phyloP scores from a whole-genome alignment of 352 stramenopile genomes.

The Blastocystis sp. region DNA sequence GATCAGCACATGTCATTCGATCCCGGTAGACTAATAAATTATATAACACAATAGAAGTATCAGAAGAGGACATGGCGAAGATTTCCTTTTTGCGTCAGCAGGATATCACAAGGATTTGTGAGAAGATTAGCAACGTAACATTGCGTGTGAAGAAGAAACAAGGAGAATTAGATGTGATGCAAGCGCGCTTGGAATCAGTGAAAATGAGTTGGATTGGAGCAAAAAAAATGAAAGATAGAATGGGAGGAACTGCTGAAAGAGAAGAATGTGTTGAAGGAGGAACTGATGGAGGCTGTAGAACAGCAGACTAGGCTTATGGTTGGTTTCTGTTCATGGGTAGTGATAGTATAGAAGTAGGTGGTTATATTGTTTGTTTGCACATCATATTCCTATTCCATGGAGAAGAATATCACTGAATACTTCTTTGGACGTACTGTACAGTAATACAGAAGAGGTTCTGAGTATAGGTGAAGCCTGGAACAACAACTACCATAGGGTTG shows the following conservation, averaged over 20 bases:
- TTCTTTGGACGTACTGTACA: slow-evolving; percentile 35
- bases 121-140: slow-evolving; percentile 9
- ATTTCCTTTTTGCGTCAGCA: slow-evolving; percentile 27
- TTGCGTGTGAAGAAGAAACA: not conserved
- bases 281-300: slow-evolving; percentile 38
- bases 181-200: not conserved
- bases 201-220: not conserved
- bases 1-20: not conserved
- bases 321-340: not conserved
- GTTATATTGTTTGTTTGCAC: not conserved
- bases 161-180: not conserved
- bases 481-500: slow-evolving; percentile 21
- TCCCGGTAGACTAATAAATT: too few relatives aligned
- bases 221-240: not conserved
- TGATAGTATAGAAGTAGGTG: not conserved
- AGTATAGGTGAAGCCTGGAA: slow-evolving; percentile 36
- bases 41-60: not conserved
- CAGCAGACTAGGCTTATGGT: not conserved
- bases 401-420: slow-evolving; percentile 8
- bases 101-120: not conserved
- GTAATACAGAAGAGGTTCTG: not conserved
- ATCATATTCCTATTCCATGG: not conserved
- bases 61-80: slow-evolving; percentile 31
- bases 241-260: not conserved
- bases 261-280: slow-evolving; percentile 51